phyloP scores from a whole-genome alignment of 2,329 filamentous ascomycete genomes.

The Paecilomyces fulvus region DNA sequence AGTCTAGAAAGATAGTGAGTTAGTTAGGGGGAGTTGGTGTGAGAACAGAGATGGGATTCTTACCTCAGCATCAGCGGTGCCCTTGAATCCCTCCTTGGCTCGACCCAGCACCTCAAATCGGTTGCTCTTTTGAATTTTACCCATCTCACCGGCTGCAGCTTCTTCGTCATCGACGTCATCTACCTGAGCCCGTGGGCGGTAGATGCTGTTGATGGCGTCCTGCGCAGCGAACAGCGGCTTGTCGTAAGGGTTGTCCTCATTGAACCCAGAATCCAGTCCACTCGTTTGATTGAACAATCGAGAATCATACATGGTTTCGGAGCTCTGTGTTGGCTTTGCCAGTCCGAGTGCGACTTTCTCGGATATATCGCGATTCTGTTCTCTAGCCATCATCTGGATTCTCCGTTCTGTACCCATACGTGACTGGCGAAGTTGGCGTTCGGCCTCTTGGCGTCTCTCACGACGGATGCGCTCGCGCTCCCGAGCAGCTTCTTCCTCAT shows the following conservation, averaged over 20 bases:
- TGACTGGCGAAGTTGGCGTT: slow-evolving; percentile 83
- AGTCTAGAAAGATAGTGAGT: slow-evolving; percentile 38
- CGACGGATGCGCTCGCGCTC: slow-evolving; percentile 69
- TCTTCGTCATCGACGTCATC: slow-evolving; percentile 71
- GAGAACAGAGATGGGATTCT: slow-evolving; percentile 23
- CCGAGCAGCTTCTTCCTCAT: slow-evolving; percentile 61
- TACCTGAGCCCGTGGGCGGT: slow-evolving; percentile 65
- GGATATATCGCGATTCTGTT: slow-evolving; percentile 93
- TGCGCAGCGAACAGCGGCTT: slow-evolving; percentile 95
- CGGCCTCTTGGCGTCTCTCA: slow-evolving; percentile 72
- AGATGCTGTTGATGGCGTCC: slow-evolving; percentile 90
- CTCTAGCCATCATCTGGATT: slow-evolving; percentile 84
- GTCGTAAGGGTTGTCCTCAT: slow-evolving; percentile 95
- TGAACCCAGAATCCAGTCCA: slow-evolving; percentile 86
- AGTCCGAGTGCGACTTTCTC: slow-evolving; percentile 93
- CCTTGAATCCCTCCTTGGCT: slow-evolving; percentile 79
- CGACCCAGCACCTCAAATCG: slow-evolving; percentile 84
- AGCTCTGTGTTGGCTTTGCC: slow-evolving; percentile 85
- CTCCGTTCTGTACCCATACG: slow-evolving; percentile 91
- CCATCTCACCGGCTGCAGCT: slow-evolving; percentile 72
- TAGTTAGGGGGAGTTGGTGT: no score
- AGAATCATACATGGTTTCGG: slow-evolving; percentile 95
- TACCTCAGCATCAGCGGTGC: slow-evolving; percentile 68
- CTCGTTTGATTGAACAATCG: slow-evolving; percentile 89
- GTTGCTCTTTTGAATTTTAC: slow-evolving; percentile 74